These are phyloP conservation scores for Aspergillus olivimuriae DNA, from an alignment of 495 filamentous ascomycete species.

Conservation along the genomic window DNA sequence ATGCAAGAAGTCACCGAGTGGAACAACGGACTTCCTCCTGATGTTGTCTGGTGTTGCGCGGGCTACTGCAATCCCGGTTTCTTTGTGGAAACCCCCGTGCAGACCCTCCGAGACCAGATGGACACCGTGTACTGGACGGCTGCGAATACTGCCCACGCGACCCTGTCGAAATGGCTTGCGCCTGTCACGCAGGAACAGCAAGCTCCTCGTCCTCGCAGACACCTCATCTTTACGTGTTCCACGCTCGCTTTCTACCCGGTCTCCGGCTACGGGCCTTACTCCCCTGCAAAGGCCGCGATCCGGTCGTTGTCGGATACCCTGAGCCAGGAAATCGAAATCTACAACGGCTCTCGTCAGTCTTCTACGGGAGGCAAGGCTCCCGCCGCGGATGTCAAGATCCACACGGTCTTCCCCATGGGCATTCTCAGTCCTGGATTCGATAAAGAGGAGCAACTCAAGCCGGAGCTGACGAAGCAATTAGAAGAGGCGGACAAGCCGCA, in stretches of 20 bases:
- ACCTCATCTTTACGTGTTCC: constrained; percentile 84
- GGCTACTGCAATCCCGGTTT: constrained; percentile 69
- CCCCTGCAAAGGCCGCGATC: constrained; percentile 79
- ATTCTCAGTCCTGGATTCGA: constrained; percentile 73
- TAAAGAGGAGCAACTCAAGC: constrained; percentile 75
- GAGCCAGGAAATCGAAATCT: constrained; percentile 76
- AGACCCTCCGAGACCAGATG: constrained; percentile 69
- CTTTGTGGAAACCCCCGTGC: constrained; percentile 66
- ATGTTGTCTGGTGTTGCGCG: constrained; percentile 90
- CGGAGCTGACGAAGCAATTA: constrained; percentile 69
- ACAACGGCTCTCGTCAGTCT: constrained; percentile 56
- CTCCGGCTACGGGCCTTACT: constrained; percentile 80
- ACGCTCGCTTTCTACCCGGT: constrained; percentile 68
- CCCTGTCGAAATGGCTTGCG: constrained; percentile 42
- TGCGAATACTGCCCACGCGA: constrained; percentile 76
- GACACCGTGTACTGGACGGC: constrained; percentile 86
- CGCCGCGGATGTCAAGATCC: constrained; percentile 62
- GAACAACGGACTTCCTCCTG: constrained; percentile 69
- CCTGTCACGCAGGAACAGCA: constrained; percentile 28
- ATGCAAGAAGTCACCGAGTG: constrained; percentile 71
- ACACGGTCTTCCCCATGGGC: constrained; percentile 78
- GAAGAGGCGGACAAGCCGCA: constrained; percentile 78
- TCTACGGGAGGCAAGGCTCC: constrained; percentile 36
- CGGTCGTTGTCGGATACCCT: constrained; percentile 77
- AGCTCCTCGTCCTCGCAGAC: constrained; percentile 45